These are phyloP conservation scores for Fragaria vesca DNA, from an alignment of 306 rosid genomes.

Conservation along the genomic window DNA sequence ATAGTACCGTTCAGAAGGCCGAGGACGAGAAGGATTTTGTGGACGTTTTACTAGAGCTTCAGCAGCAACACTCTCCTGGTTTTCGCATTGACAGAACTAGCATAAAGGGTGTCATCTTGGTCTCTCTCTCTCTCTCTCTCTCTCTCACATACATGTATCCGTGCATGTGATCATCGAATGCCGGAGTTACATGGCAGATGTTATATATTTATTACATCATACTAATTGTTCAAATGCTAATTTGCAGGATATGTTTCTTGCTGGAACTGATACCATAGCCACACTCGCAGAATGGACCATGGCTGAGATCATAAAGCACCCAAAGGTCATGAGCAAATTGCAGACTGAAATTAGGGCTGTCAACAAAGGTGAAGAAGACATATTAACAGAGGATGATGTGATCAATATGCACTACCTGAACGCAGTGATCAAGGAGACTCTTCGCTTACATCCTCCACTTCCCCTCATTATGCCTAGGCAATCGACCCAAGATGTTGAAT, in stretches of 20 bases:
- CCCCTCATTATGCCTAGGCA: conserved; percentile 40
- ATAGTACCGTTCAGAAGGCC: neutral
- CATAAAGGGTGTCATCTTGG: conserved; percentile 47
- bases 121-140: conserved; percentile 18
- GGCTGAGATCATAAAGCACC: conserved; percentile 48
- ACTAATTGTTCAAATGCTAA: too few relatives aligned
- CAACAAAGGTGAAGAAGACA: neutral
- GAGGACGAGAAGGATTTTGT: conserved; percentile 24
- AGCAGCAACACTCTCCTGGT: conserved; percentile 25
- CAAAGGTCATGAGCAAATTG: conserved; percentile 25
- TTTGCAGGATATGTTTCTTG: conserved; percentile 39
- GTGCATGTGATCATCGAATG: too few relatives aligned
- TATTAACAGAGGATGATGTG: conserved; percentile 38
- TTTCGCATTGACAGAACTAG: conserved; percentile 30
- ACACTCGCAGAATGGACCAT: conserved; percentile 45
- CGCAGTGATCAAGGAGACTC: conserved; percentile 41
- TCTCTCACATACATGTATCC: too few relatives aligned
- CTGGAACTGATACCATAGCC: conserved; percentile 45
- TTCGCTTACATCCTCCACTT: conserved; percentile 37
- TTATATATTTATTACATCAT: too few relatives aligned
- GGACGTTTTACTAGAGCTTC: conserved; percentile 46
- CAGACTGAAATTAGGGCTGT: neutral
- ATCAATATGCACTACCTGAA: conserved; percentile 38
- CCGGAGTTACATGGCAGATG: too few relatives aligned
- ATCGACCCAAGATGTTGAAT: conserved; percentile 1